Conservation (phyloP, 768 basidiomycete species). For the Steccherinum ochraceum region DNA sequence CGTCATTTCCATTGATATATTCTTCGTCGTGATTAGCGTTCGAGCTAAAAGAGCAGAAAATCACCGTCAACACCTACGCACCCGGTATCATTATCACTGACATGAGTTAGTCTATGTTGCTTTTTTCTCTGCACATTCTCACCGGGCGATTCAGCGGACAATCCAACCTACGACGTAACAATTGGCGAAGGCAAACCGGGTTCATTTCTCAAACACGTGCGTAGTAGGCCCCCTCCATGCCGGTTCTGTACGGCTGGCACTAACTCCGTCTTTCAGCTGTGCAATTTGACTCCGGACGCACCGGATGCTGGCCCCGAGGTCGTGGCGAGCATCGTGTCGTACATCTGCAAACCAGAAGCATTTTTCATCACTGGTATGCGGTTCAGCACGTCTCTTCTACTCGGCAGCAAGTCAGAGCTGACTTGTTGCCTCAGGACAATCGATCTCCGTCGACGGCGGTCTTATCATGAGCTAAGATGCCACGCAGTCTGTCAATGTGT, state of each 20-base stretch:
- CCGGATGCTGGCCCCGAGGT: not conserved
- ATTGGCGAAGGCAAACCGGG: too few species aligned
- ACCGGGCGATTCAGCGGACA: too few species aligned
- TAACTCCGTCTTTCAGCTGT: not conserved
- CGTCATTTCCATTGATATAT: not conserved
- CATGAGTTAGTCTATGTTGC: not conserved
- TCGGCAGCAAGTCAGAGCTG: too few species aligned
- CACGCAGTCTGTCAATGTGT: too few species aligned
- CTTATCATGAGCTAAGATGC: too few species aligned
- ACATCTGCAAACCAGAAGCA: conserved; percentile 13
- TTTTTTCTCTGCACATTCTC: too few species aligned
- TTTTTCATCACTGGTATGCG: conserved; percentile 11
- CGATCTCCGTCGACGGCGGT: too few species aligned
- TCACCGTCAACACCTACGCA: conserved; percentile 23
- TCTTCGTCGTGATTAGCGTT: conserved; percentile 9
- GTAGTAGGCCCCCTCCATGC: too few species aligned
- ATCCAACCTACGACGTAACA: too few species aligned
- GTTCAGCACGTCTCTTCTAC: too few species aligned
- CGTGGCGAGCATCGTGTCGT: conserved; percentile 12
- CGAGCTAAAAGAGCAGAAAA: conserved; percentile 16
- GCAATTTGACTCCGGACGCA: not conserved
- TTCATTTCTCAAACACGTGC: not conserved
- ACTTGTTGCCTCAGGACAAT: too few species aligned
- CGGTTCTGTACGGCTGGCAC: not conserved
- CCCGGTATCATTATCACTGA: conserved; percentile 20